A percentile compares a stretch with the other conserved stretches of the same genome.
Evolutionary conservation across 2,329 filamentous ascomycete genomes (phyloP).

Genomic region (Aspergillus oerlinghausenensis): DNA sequence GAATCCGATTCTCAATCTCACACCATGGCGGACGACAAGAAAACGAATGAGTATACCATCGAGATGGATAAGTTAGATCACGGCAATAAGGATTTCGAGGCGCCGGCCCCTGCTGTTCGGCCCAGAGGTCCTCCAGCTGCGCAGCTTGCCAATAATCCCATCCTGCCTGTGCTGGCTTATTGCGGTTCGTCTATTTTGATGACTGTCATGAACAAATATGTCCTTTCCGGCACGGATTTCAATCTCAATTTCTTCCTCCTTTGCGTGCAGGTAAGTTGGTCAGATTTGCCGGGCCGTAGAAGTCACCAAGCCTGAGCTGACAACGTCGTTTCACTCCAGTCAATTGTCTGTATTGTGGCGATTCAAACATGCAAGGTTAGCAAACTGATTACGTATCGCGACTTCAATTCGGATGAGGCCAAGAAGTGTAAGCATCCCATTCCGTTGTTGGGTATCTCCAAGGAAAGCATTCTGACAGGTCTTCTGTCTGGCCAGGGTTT

Average conservation of each 20-base stretch:
- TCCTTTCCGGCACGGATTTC: constrained; percentile 83
- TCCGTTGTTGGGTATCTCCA: not conserved
- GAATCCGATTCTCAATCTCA: not conserved
- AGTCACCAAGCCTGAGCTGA: not conserved
- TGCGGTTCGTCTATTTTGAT: constrained; percentile 96
- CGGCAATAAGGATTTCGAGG: constrained; percentile 45
- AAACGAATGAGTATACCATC: constrained; percentile 69
- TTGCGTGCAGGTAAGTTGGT: constrained; percentile 71
- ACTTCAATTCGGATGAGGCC: constrained; percentile 83
- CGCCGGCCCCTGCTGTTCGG: constrained; percentile 35
- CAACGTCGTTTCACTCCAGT: constrained; percentile 48
- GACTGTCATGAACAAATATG: constrained; percentile 99
- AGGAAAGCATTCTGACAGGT: constrained; percentile 3
- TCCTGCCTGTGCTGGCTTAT: constrained; percentile 79
- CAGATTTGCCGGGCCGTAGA: not conserved
- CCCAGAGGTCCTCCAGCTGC: constrained; percentile 33
- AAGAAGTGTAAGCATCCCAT: constrained; percentile 69
- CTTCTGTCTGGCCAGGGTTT: constrained; percentile 62
- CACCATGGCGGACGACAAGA: constrained; percentile 84
- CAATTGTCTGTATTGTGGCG: constrained; percentile 78
- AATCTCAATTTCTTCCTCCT: constrained; percentile 97
- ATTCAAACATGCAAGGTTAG: constrained; percentile 78
- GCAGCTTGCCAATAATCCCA: constrained; percentile 67
- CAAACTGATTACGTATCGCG: constrained; percentile 76
- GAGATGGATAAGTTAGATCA: constrained; percentile 61